These are phyloP conservation scores for Jaminaea rosea DNA, from an alignment of 1,284 basidiomycete genomes.

Conservation along the genomic window DNA sequence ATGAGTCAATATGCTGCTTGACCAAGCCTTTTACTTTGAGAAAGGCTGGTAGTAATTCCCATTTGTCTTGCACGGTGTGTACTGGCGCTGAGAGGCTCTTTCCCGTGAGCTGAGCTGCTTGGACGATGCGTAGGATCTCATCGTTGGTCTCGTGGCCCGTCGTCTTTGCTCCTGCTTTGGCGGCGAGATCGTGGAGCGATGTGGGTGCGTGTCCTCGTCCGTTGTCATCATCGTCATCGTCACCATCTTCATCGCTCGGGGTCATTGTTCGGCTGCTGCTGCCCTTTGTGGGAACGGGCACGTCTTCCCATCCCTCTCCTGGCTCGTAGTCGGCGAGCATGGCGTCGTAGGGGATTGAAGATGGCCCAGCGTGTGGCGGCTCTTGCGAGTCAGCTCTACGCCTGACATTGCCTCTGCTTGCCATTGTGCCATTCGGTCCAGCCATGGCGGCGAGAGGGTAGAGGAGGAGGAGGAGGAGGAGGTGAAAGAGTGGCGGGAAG, in stretches of 20 bases:
- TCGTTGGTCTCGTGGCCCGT: background rate
- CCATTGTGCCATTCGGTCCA: too few relatives aligned
- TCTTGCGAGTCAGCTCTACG: too few relatives aligned
- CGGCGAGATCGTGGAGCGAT: background rate
- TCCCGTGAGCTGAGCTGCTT: slow-evolving; percentile 13
- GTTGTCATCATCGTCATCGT: too few relatives aligned
- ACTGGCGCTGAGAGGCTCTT: slow-evolving; percentile 51
- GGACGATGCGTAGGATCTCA: background rate
- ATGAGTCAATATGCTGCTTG: slow-evolving; percentile 98
- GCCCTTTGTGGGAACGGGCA: too few relatives aligned
- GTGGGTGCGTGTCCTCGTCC: too few relatives aligned
- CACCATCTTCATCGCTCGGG: too few relatives aligned
- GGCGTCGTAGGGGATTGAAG: background rate
- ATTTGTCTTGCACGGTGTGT: slow-evolving; percentile 52
- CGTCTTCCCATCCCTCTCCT: background rate
- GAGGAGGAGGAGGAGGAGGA: too few relatives aligned
- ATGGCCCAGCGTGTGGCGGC: background rate
- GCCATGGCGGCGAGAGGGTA: background rate
- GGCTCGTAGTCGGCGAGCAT: background rate
- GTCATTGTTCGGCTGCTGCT: too few relatives aligned
- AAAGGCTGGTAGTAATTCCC: slow-evolving; percentile 45
- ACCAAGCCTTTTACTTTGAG: slow-evolving; percentile 46
- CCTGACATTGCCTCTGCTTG: background rate
- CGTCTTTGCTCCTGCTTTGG: slow-evolving; percentile 1
- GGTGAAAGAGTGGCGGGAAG: too few relatives aligned